phyloP scores from a whole-genome alignment of 1,284 basidiomycete genomes.

The Amylostereum areolatum region DNA sequence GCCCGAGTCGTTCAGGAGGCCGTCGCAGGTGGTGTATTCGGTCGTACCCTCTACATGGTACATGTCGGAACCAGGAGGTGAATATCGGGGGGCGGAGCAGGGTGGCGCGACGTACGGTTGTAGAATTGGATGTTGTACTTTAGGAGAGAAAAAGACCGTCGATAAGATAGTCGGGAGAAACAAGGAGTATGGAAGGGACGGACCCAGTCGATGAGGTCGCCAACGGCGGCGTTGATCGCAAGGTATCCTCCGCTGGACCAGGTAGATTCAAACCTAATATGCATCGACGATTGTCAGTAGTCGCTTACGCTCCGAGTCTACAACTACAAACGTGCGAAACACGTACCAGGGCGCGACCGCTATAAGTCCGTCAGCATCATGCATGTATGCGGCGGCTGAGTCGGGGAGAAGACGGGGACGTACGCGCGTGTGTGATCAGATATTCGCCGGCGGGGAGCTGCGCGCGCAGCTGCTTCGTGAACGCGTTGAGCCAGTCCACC shows the following conservation, averaged over 20 bases:
- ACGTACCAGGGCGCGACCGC: slow-evolving; percentile 1
- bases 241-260: slow-evolving; percentile 24
- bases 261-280: slow-evolving; percentile 31
- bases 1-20: slow-evolving; percentile 47
- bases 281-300: neutral
- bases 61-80: slow-evolving; percentile 30
- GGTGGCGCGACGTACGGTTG: slow-evolving; percentile 31
- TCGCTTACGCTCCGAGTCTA: too few relatives aligned
- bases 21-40: slow-evolving; percentile 53
- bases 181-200: neutral
- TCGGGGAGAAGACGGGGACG: neutral
- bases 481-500: slow-evolving; percentile 18
- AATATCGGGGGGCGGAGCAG: too few relatives aligned
- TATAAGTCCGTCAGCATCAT: neutral
- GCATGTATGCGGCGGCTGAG: neutral
- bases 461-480: slow-evolving; percentile 18
- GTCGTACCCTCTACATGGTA: slow-evolving; percentile 26
- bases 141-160: neutral
- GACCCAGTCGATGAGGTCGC: neutral
- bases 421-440: slow-evolving; percentile 19
- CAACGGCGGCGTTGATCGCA: neutral
- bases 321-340: too few relatives aligned
- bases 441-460: slow-evolving; percentile 17
- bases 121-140: neutral
- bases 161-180: neutral